These are phyloP conservation scores for Erysimum pusillum DNA, from an alignment of 441 rosid genomes.

Conservation along the genomic window DNA sequence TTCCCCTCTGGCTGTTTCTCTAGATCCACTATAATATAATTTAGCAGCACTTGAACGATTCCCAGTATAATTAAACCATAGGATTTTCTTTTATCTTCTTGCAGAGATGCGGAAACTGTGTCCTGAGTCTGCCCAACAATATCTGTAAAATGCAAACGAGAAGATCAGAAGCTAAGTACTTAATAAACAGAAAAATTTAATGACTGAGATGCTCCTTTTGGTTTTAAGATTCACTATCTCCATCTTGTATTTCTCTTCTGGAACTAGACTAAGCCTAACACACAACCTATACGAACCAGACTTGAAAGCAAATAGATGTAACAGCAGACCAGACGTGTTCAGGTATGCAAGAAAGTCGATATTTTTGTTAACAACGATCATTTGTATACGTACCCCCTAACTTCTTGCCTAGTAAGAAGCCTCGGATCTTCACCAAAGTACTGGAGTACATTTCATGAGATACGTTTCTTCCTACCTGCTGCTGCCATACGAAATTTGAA, in stretches of 20 bases:
- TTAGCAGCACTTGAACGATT: conserved; percentile 68
- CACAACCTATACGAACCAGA: conserved; percentile 4
- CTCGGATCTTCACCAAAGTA: conserved; percentile 65
- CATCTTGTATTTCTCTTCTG: conserved; percentile 17
- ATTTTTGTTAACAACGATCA: not conserved
- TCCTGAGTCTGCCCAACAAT: conserved; percentile 64
- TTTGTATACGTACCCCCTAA: conserved; percentile 60
- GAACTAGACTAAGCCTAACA: conserved; percentile 31
- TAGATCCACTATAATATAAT: conserved; percentile 60
- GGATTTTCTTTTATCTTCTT: conserved; percentile 66
- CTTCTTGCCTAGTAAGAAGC: conserved; percentile 57
- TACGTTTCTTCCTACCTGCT: conserved; percentile 65
- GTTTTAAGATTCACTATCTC: conserved; percentile 9
- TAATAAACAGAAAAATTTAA: conserved; percentile 2
- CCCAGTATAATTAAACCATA: conserved; percentile 62
- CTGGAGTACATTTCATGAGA: conserved; percentile 63
- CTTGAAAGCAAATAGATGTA: conserved; percentile 15
- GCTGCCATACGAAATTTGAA: conserved; percentile 27
- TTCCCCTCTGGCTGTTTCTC: conserved; percentile 64
- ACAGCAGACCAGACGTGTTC: conserved; percentile 2
- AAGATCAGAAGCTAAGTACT: conserved; percentile 41
- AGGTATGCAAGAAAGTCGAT: conserved; percentile 3
- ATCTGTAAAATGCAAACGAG: conserved; percentile 58
- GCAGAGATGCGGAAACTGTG: conserved; percentile 55
- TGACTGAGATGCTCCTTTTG: conserved; percentile 14